These are phyloP conservation scores for Xylaria sp. DNA, from an alignment of 495 filamentous ascomycete species.

Conservation along the genomic window DNA sequence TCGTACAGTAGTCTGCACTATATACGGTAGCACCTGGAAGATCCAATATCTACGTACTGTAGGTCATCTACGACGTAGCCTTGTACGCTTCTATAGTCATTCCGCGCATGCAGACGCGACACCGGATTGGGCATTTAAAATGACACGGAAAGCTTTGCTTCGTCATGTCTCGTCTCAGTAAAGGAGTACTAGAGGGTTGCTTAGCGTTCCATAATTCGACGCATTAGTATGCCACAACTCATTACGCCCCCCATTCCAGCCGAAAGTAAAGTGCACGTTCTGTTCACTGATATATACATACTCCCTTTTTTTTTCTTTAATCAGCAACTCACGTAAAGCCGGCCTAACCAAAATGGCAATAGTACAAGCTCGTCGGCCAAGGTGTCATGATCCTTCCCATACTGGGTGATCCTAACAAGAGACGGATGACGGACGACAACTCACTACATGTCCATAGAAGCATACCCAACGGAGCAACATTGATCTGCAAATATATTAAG, in stretches of 20 bases:
- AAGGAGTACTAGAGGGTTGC: not conserved
- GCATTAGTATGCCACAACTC: no score
- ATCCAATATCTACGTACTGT: not conserved
- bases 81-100: not conserved
- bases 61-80: not conserved
- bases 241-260: slow-evolving; percentile 11
- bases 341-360: not conserved
- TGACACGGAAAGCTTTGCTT: not conserved
- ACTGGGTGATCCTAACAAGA: not conserved
- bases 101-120: not conserved
- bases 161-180: not conserved
- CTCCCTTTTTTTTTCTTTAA: not conserved
- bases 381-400: slow-evolving; percentile 12
- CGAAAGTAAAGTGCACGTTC: not conserved
- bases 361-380: not conserved
- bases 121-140: not conserved
- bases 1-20: not conserved
- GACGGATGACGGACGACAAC: not conserved
- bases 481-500: slow-evolving; percentile 3
- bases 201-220: not conserved
- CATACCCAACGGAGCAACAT: not conserved
- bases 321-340: not conserved
- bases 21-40: not conserved
- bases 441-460: not conserved
- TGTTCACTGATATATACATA: not conserved